These are phyloP conservation scores for Alternaria dauci DNA, from an alignment of 2,329 filamentous ascomycete species.

Conservation along the genomic window DNA sequence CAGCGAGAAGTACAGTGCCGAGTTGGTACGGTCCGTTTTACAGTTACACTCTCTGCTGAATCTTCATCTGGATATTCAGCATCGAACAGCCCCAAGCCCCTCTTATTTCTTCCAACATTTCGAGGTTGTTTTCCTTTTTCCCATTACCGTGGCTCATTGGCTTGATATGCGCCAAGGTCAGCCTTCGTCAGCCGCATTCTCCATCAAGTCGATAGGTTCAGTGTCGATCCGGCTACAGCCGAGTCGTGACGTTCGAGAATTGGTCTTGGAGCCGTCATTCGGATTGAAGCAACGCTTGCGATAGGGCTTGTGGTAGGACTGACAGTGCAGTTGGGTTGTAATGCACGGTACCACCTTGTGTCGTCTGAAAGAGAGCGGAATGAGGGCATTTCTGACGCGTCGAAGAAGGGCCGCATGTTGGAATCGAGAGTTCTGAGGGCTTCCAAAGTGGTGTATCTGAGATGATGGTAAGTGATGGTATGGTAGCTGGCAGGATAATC, in stretches of 20 bases:
- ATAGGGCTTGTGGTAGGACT: background rate
- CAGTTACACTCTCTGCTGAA: background rate
- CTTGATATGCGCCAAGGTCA: background rate
- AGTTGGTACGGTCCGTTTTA: background rate
- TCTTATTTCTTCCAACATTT: background rate
- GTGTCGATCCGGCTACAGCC: background rate
- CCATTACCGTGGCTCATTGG: background rate
- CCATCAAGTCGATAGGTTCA: background rate
- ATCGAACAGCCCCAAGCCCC: background rate
- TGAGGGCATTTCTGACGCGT: constrained; percentile 20
- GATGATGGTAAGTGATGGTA: too few species aligned
- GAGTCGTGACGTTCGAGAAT: background rate
- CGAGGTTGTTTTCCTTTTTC: background rate
- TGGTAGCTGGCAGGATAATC: background rate
- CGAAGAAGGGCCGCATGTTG: constrained; percentile 13
- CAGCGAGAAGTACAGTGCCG: background rate
- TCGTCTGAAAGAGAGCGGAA: constrained; percentile 3
- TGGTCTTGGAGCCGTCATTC: background rate
- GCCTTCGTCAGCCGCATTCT: background rate
- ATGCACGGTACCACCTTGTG: background rate
- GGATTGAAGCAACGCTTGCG: background rate
- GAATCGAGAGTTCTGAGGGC: too few species aligned
- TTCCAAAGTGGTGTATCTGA: background rate
- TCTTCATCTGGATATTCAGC: background rate
- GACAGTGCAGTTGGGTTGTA: background rate